Evolutionary conservation across 768 basidiomycete genomes (phyloP), one percentile per base, ranked within the genome.

Genomic region (Coprinopsis sp.): DNA sequence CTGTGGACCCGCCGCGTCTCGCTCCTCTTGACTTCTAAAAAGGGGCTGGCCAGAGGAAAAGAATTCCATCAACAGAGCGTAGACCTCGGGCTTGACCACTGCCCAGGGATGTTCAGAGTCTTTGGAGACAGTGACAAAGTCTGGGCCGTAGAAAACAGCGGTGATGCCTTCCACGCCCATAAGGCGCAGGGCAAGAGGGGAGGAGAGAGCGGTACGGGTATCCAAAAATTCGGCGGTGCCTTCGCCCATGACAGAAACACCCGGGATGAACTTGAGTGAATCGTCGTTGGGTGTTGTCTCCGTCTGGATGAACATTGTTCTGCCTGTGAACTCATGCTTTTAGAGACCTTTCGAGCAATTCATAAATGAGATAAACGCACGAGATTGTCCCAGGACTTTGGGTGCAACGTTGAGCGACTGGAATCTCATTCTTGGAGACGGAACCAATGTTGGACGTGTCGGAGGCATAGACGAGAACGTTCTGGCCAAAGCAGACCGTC

Each of bases 221-320:
- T 95, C 91, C 39, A 96, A 81, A 64, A 99, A 97, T 65, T 99
- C 96, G 6, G 93, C 91, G 1, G 87, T 88, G 34, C 91, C 92
- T 21, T 81, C 79, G 31, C 79, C 79, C 82, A 96, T 92, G 23
- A 99, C 93, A 23, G 82, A 64, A 19, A 84, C 75, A 0, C 96
- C 96, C 1, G 95, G 96, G 49, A 99, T 92, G 68, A 99, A 99
- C 65, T 99, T 98, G 42, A 99, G 78, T 1, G 94, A 95, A 62
- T 97, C 92, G 25, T 91, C 90, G 63, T 99, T 99, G 0, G 96
- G 96, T 0, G 96, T 99, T 8, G 84, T 81, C 68, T 97, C 94
- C 4, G 95, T 98, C 68, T 99, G 96, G 47, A 98, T 96, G 71
- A 98, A 98, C 94, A 97, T 95, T 44, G 87, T 85, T 19, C 93